Evolutionary conservation across 768 basidiomycete species (phyloP), one percentile per base, ranked within the genome.

Genomic region (Boletellus sp.): DNA sequence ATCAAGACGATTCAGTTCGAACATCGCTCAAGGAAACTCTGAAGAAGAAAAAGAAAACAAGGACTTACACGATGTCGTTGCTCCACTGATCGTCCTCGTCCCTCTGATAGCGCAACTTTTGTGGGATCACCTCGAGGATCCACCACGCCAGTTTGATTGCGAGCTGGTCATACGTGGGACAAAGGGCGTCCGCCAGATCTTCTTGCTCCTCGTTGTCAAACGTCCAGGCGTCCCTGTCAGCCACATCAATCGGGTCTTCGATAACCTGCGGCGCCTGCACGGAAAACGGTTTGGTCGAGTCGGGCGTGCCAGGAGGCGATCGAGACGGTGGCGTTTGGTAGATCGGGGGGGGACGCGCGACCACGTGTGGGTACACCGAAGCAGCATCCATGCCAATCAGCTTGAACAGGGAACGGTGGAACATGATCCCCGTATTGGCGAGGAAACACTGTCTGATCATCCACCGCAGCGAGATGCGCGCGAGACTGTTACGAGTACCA

Each of bases 391-490:
- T 58, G 0, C 83, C 75, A 10, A 78, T 62, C 4, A 61, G 50
- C 16, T 63, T 64, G 35, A 84, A 69, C 17, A 67, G 70, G 20
- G 72, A 70, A 2, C 70, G 56, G 17, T 76, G 66, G 69, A 86
- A 86, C 57, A 83, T 69, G 53, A 86, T 82, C 0, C 84, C 84
- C 1, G 73, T 73, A 3, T 80, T 59, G 7, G 75, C 61, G 43
- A 70, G 71, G 73, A 86, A 82, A 53, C 77, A 79, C 59, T 88
- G 77, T 34, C 85, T 78, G 50, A 88, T 71, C 84, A 87, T 86
- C 85, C 86, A 91, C 45, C 86, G 79, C 28, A 91, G 74, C 1
- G 87, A 72, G 37, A 90, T 85, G 34, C 85, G 80, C 1, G 86
- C 81, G 3, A 90, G 74, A 40, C 74, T 79, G 56, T 84, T 78